Base-by-base conservation (phyloP, 2,329 filamentous ascomycete genomes). In the Thermoascus crustaceus region DNA sequence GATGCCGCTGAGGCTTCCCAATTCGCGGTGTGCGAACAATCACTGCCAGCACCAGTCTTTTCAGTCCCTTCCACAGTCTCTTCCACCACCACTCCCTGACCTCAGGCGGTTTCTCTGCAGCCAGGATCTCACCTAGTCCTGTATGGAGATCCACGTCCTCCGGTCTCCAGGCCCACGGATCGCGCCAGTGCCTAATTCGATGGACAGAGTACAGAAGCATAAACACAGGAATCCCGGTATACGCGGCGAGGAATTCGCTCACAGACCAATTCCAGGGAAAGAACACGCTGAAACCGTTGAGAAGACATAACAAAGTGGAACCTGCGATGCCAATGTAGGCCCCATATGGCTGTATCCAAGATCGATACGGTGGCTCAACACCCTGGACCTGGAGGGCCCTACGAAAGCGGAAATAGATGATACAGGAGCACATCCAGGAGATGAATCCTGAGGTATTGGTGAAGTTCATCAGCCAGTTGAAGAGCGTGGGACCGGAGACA, bases 201-300 rank as follows among this genome's bases (percentile, higher is more conserved):
- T 78, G 75, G 4, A 62, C 64, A 10, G 70, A 55, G 48, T 75
- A 79, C 32, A 80, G 46, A 2, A 60, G 38, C 8, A 73, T 46
- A 50, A 82, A 82, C 11, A 78, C 69, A 0, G 76, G 75, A 32
- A 82, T 73, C 6, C 76, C 76, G n/a, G 80, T 69, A 47, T 82
- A 82, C 0, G 75, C 68, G 0, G 76, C 78, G 45, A 81, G 60
- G 48, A 91, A 91, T 47, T 68, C 68, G 4, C 69, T 66, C 0
- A 70, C 72, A 10, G 67, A 37, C 34, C 34, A 43, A 21, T 43
- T 33, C 18, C 34, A 40, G 7, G 40, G 40, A 34, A 43, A 43
- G 55, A 89, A 88, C 9, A 82, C 73, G 24, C 78, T 73, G 59
- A 87, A 89, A 1, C 82, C 84, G 48, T 85, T 85, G 46, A 84